Evolutionary conservation across 768 basidiomycete genomes (phyloP), one percentile per base, ranked within the genome.

Genomic region (Filobasidium wieringae): DNA sequence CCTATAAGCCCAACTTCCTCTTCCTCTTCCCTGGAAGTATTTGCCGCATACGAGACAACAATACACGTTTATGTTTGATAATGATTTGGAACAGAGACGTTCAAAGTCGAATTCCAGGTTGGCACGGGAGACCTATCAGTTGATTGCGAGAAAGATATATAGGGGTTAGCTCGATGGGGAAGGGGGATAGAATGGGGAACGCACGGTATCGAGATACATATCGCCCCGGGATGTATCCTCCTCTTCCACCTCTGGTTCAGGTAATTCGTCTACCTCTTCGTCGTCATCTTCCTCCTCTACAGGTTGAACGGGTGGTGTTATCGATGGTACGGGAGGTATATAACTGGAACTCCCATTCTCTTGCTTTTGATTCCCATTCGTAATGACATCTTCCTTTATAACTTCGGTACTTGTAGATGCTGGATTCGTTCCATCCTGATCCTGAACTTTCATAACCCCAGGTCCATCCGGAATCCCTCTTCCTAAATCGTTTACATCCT

Each of bases 91-190:
- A 79, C 95, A 99, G 27, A 97, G 82, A 79, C 93, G 91, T 77
- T 99, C 95, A 67, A 99, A 99, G 76, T 99, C 95, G 76, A 99
- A 99, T 75, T 99, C 95, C 57, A 99, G 82, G 43, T 83, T 79
- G 47, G 80, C 82, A 61, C 95, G 81, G 72, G 95, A 90, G 63
- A 97, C 87, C 92, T 96, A 32, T 56, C 32, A 59, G 27, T 22
- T 36, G 32, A 50, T 26, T 22, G 2, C 24, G 14, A 15, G 14
- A 51, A 45, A 4, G 11, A 17, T 2, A 31, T 36, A 24, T 45
- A 49, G 32, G 6, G 15, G 12, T 8, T 43, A 39, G 31, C 33
- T 40, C 22, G 14, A 41, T 29, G 6, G 31, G 52, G 43, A 27
- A 37, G 39, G 24, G 14, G 19, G 63, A 41, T 45, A 56, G 22